Base-by-base conservation (phyloP, 768 basidiomycete genomes). In the Lactifluus volemus region DNA sequence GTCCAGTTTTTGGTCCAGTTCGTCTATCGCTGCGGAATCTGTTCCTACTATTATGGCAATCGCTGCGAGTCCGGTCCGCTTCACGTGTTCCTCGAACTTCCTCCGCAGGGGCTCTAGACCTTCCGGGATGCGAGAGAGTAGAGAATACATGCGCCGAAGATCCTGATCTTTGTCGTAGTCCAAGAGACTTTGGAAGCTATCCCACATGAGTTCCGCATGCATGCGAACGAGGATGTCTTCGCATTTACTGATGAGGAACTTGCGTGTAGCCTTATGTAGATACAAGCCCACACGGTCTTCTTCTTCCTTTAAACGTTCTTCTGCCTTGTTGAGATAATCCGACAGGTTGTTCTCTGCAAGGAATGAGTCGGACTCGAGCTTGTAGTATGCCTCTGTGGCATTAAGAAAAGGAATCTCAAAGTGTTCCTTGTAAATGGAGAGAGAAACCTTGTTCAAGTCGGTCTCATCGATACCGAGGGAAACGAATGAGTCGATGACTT, bases 51-150 rank as follows among this genome's bases (percentile, higher is more conserved):
- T 71, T 70, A 86, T 90, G 50, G 86, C 82, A 25, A 98, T 88
- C 1, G 92, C 88, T 30, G 83, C 81, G 60, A 91, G 72, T 30
- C 96, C 96, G 14, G 90, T 84, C 68, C 84, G 83, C 81, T 96
- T 97, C 70, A 98, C 96, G 72, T 97, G 94, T 67, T 89, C 87
- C 75, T 95, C 95, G 69, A 98, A 99, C 69, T 84, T 87, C 78
- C 89, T 89, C 68, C 92, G 82, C 56, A 98, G 74, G 0, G 93
- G 94, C 67, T 96, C 92, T 60, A 98, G 77, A 7, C 95, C 96
- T 67, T 92, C 86, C 15, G 85, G 84, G 61, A 98, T 95, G 38
- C 95, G 88, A 12, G 89, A 86, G 25, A 98, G 78, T n/a, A 98
- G 78, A 9, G 86, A 79, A 74, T 97, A 98, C 92, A 98, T 97